These are phyloP conservation scores for Porodaedalea pini DNA, from an alignment of 1,284 basidiomycete species.

Conservation along the genomic window DNA sequence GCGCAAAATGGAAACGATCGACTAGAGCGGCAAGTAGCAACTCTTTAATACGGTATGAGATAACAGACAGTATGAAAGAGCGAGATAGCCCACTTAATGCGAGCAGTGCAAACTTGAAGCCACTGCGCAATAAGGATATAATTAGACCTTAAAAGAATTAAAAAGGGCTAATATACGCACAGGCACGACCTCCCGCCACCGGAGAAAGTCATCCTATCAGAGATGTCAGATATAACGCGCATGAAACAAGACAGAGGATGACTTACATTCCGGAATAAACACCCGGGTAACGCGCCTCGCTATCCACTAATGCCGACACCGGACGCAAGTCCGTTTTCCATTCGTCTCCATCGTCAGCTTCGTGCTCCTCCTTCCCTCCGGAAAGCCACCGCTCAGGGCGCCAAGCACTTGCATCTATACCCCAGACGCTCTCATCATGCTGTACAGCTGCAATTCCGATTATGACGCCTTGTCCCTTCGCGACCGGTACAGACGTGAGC, in stretches of 20 bases:
- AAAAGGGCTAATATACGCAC: background rate
- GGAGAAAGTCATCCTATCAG: conserved; percentile 19
- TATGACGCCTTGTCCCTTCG: conserved; percentile 21
- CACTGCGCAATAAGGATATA: background rate
- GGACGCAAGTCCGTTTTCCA: conserved; percentile 3
- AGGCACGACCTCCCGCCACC: conserved; percentile 19
- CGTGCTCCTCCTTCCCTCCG: background rate
- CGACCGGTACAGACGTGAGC: conserved; percentile 11
- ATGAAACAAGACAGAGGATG: background rate
- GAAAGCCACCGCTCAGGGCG: conserved; percentile 32
- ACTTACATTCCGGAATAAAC: conserved; percentile 20
- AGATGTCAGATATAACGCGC: background rate
- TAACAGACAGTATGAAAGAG: too few species aligned
- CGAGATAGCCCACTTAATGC: conserved; percentile 7
- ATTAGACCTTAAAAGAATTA: background rate
- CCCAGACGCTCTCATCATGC: conserved; percentile 31
- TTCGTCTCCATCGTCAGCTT: background rate
- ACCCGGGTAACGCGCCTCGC: conserved; percentile 16
- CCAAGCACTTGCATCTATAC: conserved; percentile 31
- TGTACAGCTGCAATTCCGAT: conserved; percentile 30
- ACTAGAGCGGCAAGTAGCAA: conserved; percentile 8
- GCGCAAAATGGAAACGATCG: conserved; percentile 11
- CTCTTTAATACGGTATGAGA: conserved; percentile 5
- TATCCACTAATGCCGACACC: background rate
- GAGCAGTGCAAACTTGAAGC: conserved; percentile 19